phyloP scores from a whole-genome alignment of 345 rosid genomes.

The Theobroma cacao region DNA sequence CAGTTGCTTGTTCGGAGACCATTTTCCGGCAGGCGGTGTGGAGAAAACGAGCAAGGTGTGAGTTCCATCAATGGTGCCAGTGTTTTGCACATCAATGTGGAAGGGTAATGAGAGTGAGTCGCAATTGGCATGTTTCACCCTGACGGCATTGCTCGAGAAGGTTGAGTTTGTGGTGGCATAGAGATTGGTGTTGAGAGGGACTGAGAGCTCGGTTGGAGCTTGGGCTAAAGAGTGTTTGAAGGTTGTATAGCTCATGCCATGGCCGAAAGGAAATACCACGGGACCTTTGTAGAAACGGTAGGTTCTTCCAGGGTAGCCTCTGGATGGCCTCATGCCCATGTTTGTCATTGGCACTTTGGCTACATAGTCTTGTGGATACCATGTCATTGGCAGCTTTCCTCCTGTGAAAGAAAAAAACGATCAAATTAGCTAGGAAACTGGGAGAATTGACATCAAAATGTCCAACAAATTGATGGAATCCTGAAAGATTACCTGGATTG shows the following conservation, averaged over 20 bases:
- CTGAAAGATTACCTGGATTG: slow-evolving; percentile 60
- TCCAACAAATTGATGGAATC: not conserved
- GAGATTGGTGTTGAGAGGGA: slow-evolving; percentile 38
- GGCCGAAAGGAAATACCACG: slow-evolving; percentile 79
- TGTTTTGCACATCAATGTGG: slow-evolving; percentile 65
- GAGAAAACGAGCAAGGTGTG: slow-evolving; percentile 78
- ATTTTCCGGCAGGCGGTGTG: slow-evolving; percentile 48
- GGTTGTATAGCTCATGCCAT: slow-evolving; percentile 68
- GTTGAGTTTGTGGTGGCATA: slow-evolving; percentile 35
- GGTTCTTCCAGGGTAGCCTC: slow-evolving; percentile 87
- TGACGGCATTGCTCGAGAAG: slow-evolving; percentile 33
- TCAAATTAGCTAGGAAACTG: not conserved
- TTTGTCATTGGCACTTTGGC: slow-evolving; percentile 78
- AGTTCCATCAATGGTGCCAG: slow-evolving; percentile 61
- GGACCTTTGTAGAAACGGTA: slow-evolving; percentile 94
- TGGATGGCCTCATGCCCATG: slow-evolving; percentile 71
- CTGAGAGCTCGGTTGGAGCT: slow-evolving; percentile 42
- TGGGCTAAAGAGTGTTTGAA: slow-evolving; percentile 42
- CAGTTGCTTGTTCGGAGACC: slow-evolving; percentile 55
- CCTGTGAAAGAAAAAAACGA: slow-evolving; percentile 34
- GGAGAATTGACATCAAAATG: not conserved
- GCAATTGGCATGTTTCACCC: slow-evolving; percentile 60
- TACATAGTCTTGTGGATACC: slow-evolving; percentile 83
- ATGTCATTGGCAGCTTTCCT: slow-evolving; percentile 91
- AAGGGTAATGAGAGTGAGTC: slow-evolving; percentile 34